Evolutionary conservation across 2,329 filamentous ascomycete genomes (phyloP), one percentile per base, ranked within the genome.

Genomic region (Sodiomyces alkalinus): DNA sequence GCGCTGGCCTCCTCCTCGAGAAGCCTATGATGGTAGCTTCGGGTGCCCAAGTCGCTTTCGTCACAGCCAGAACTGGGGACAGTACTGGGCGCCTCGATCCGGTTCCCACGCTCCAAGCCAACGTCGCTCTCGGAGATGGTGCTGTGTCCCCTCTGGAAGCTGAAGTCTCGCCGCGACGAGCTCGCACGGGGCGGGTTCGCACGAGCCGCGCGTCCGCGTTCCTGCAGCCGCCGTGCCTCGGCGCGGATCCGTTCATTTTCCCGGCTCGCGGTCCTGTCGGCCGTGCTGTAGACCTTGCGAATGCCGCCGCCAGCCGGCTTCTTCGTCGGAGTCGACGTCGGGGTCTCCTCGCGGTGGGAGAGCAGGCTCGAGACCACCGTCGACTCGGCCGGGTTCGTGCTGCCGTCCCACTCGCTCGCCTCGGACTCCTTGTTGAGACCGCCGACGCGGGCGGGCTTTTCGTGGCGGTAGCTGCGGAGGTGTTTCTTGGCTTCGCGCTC

Each of bases 381-480:
- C 19, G 73, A 74, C 45, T 67, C 68, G 39, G 76, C 73, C 27
- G 76, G 77, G 51, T 69, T 73, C 12, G 66, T 71, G 9, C 62
- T 69, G 24, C 80, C 81, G 46, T 92, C 80, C 65, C 82, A 92
- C 39, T 71, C 61, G 34, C 74, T 80, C 35, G 76, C 80, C 41
- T 94, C 87, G 23, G 75, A 66, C 40, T 79, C 64, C 42, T 77
- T 75, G 55, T 96, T 96, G 50, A 96, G 59, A 13, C 87, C 87
- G 19, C 87, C 87, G 2, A 96, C 85, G 28, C 80, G 69, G 1
- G 87, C 87, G 2, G 83, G 62, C 49, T 77, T 81, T 56, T 96
- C 87, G 45, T 83, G 68, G 15, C 86, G 80, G 60, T 96, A 96
- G 19, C 72, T 72, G 33, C 78, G 72, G 31, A 96, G 69, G 34